Evolutionary conservation across 1,284 basidiomycete genomes (phyloP), one percentile per base, ranked within the genome.

Genomic region (Heterobasidion irregulare): DNA sequence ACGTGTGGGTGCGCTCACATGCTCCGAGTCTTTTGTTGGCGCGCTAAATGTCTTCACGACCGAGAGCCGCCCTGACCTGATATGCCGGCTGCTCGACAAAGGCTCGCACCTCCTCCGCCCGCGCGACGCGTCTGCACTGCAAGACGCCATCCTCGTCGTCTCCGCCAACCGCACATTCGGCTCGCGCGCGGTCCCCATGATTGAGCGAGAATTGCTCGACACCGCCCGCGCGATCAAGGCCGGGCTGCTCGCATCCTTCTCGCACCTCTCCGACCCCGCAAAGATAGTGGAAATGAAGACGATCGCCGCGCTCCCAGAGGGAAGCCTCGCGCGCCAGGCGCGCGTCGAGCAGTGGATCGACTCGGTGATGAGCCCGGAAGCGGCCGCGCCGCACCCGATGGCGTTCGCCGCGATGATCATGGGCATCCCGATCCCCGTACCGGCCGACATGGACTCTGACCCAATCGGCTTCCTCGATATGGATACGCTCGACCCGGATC

Each of bases 371-470:
- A 78, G 81, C 0, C 74, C 75, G 0, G 68, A 70, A 0, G 53
- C 61, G 6, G 65, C 68, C 0, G 64, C 69, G 1, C 53, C 76
- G 18, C 70, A 80, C 56, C 81, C 82, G 0, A 73, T 84, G 71
- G 75, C 79, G 2, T 76, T 86, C 55, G 82, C 83, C 0, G 82
- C 82, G n/a, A 76, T 84, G 73, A 77, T 86, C 73, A 82, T 85
- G 70, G 84, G 83, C 0, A 62, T 86, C 8, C 82, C 82, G 34
- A 61, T 76, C 10, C 67, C 70, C 0, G 70, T 66, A 8, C 67
- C 74, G 26, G 76, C 76, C 34, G 68, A 73, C 33, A 76, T 75
- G 0, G 69, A 67, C 13, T 56, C 61, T 41, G 70, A 70, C 56
- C 66, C 77, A 35, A 59, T 80, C 3, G 74, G 72, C 3, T 78